Base-by-base conservation (phyloP, 1,139 yeast genomes). In the Candida neerlandica region DNA sequence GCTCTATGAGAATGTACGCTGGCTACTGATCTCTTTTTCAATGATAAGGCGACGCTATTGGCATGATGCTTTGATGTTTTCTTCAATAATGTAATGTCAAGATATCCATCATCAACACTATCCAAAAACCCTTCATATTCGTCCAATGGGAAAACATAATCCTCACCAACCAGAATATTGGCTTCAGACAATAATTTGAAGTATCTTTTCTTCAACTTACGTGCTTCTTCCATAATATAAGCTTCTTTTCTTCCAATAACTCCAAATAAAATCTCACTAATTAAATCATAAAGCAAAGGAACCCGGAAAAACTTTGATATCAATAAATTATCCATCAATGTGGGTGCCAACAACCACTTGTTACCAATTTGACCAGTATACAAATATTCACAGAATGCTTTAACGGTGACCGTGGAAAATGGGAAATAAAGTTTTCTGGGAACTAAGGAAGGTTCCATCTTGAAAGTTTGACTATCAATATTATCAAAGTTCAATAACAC, bases 331-430 rank as follows among this genome's bases (percentile, higher is more conserved):
- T 86, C 91, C 49, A 85, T 71, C 0, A 88, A 79, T 0, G 88
- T 84, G 0, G 92, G 92, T 2, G 80, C 72, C 33, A 86, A 66
- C 12, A 77, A 66, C 92, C 92, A 86, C 57, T 81, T 84, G 51
- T 85, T 82, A 32, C 89, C 90, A 32, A 87, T 80, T 64, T 86
- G 91, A 1, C 94, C 95, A 6, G 92, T 86, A 59, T 85, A 86
- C 52, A 87, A 72, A 63, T 82, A 87, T 59, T 87, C 94, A 41
- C 86, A 73, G 57, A 86, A 80, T 1, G 89, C 90, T 50, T 75
- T 76, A 10, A 86, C 80, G 0, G 89, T 78, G 1, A 69, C 63
- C 0, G 86, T 81, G 2, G 84, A 66, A 67, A 84, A 85, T 5
- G 95, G 94, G 53, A 87, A 63, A 57, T 84, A 86, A 30, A 87